Percentiles rank a stretch among this genome's conserved stretches.
Evolutionary conservation across 2,329 filamentous ascomycete genomes (phyloP).

Genomic region (Cytospora leucostoma): DNA sequence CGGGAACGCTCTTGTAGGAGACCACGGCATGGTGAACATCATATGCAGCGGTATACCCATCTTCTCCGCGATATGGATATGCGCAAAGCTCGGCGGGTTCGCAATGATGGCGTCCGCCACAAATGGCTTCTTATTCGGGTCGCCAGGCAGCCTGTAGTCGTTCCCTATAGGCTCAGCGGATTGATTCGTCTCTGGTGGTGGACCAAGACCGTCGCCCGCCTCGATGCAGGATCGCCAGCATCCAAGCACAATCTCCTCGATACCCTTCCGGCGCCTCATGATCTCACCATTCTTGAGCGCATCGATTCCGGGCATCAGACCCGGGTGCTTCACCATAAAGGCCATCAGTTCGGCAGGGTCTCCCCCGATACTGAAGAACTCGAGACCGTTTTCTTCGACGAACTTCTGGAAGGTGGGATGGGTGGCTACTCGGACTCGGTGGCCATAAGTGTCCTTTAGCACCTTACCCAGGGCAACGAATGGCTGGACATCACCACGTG

Average conservation of each 20-base stretch:
- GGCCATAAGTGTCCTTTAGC: conserved; percentile 64
- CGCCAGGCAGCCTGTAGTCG: conserved; percentile 45
- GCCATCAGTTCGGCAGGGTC: conserved; percentile 78
- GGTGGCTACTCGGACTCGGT: conserved; percentile 73
- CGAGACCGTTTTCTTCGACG: conserved; percentile 68
- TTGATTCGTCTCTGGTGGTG: conserved; percentile 48
- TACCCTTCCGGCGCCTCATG: conserved; percentile 70
- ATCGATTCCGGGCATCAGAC: conserved; percentile 80
- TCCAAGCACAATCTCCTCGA: conserved; percentile 77
- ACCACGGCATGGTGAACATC: conserved; percentile 97
- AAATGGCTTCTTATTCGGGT: conserved; percentile 61
- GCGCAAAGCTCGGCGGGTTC: conserved; percentile 76
- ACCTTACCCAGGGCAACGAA: conserved; percentile 70
- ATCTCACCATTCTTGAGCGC: conserved; percentile 77
- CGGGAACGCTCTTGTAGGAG: conserved; percentile 80
- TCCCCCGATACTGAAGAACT: conserved; percentile 77
- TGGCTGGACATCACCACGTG: conserved; percentile 74
- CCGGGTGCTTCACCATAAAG: conserved; percentile 89
- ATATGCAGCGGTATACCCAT: conserved; percentile 75
- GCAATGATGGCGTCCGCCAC: conserved; percentile 82
- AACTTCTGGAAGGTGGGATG: conserved; percentile 69
- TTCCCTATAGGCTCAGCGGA: conserved; percentile 54
- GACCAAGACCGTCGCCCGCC: conserved; percentile 66
- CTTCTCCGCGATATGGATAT: conserved; percentile 75
- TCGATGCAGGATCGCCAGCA: conserved; percentile 88